phyloP scores from a whole-genome alignment of 169 alveolate genomes.

The Plasmodium gaboni region DNA sequence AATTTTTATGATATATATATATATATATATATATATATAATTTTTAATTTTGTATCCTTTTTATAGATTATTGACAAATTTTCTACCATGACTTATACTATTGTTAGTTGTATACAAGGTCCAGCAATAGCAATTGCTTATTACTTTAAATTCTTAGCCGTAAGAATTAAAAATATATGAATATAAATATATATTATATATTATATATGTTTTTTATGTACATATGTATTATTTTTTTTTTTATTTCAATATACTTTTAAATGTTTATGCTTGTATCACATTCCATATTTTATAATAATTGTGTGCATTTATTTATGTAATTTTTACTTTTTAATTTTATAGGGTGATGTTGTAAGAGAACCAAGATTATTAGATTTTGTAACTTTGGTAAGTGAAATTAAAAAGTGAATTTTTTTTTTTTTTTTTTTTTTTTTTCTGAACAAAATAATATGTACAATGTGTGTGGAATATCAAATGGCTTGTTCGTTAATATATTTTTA shows the following conservation, averaged over 20 bases:
- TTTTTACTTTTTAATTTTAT: neutral
- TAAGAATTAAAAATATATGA: neutral
- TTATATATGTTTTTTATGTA: neutral
- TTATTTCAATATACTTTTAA: neutral
- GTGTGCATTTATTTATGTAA: no score
- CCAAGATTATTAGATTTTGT: slow-evolving; percentile 60
- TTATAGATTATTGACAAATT: slow-evolving; percentile 52
- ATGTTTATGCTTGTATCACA: no score
- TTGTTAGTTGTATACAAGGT: slow-evolving; percentile 72
- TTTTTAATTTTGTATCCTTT: neutral
- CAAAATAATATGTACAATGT: neutral
- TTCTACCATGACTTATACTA: slow-evolving; percentile 72
- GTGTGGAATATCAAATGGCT: no score
- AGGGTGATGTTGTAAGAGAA: slow-evolving; percentile 65
- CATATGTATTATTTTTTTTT: neutral
- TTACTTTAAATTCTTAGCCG: slow-evolving; percentile 68
- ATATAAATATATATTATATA: neutral
- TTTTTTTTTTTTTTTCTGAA: neutral
- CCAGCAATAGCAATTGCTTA: slow-evolving; percentile 74
- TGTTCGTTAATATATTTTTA: neutral
- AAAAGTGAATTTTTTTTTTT: neutral
- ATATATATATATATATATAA: neutral
- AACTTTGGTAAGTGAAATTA: slow-evolving; percentile 38
- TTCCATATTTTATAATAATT: no score
- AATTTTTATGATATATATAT: neutral